Evolutionary conservation across 352 stramenopile genomes (phyloP).

Genomic region (Poterioochromonas sp.): DNA sequence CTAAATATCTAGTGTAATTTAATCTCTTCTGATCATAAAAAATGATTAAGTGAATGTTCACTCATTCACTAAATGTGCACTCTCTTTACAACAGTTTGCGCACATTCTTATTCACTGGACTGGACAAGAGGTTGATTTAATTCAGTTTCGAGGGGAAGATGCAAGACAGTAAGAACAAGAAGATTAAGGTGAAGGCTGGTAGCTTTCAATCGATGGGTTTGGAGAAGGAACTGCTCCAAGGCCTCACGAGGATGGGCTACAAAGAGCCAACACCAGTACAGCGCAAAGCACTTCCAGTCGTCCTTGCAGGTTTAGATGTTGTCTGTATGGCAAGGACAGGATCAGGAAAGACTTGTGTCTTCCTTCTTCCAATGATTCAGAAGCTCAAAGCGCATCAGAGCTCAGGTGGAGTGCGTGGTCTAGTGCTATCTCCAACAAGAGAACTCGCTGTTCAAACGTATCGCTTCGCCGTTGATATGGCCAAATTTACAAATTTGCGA

Average conservation of each 20-base stretch:
- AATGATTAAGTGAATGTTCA: no score
- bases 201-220: slow-evolving; percentile 44
- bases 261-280: slow-evolving; percentile 97
- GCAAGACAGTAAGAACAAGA: no score
- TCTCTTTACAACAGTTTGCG: no score
- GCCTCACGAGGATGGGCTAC: slow-evolving; percentile 84
- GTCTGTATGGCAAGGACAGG: slow-evolving; percentile 96
- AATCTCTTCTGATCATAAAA: no score
- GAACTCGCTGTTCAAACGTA: slow-evolving; percentile 97
- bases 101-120: no score
- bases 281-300: slow-evolving; percentile 89
- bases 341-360: slow-evolving; percentile 94
- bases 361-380: slow-evolving; percentile 94
- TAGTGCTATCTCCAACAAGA: slow-evolving; percentile 68
- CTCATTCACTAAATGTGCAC: no score
- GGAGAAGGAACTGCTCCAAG: slow-evolving; percentile 45
- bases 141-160: no score
- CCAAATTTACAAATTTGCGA: slow-evolving; percentile 78
- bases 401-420: slow-evolving; percentile 58
- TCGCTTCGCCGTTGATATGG: slow-evolving; percentile 61
- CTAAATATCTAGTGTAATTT: no score
- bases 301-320: slow-evolving; percentile 88
- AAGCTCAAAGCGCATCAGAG: slow-evolving; percentile 82
- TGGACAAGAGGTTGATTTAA: no score
- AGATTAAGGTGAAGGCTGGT: neutral